Evolutionary conservation across 2,329 filamentous ascomycete genomes (phyloP).

Genomic region (Hypomyces perniciosus): DNA sequence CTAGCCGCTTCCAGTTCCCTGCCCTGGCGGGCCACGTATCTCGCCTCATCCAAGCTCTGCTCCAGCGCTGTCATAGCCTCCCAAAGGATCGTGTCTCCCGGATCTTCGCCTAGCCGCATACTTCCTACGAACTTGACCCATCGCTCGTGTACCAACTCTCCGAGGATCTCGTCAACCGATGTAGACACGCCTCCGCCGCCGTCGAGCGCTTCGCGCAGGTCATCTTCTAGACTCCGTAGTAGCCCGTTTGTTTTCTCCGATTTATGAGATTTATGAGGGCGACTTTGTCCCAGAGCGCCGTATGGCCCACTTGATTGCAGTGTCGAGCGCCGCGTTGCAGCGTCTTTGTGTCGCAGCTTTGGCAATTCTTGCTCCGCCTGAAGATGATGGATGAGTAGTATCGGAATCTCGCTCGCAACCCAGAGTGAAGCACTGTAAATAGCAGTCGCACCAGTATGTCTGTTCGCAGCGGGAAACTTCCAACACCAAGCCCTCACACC

Average conservation of each 20-base stretch:
- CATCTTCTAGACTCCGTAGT: constrained; percentile 1
- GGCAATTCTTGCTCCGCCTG: not conserved
- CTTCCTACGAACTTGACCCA: constrained; percentile 20
- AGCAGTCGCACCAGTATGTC: not conserved
- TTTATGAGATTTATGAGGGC: not conserved
- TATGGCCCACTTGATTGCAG: not conserved
- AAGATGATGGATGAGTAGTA: not conserved
- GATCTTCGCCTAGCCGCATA: not conserved
- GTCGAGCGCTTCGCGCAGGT: constrained; percentile 1
- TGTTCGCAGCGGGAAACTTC: constrained; percentile 10
- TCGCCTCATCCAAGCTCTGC: constrained; percentile 12
- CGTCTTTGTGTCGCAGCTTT: constrained; percentile 11
- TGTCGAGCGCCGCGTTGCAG: constrained; percentile 3
- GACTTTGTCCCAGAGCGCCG: not conserved
- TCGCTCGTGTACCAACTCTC: constrained; percentile 21
- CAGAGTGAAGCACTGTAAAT: not conserved
- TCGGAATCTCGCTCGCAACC: not conserved
- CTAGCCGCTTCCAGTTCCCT: not conserved
- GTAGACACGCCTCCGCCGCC: not conserved
- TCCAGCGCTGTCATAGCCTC: constrained; percentile 17
- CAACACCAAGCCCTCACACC: constrained; percentile 11
- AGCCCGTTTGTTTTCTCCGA: not conserved
- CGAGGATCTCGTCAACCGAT: constrained; percentile 13
- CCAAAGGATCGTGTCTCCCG: not conserved
- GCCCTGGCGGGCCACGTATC: not conserved